Conservation (phyloP, 257 asterid genomes). For the Przewalskia tangutica region DNA sequence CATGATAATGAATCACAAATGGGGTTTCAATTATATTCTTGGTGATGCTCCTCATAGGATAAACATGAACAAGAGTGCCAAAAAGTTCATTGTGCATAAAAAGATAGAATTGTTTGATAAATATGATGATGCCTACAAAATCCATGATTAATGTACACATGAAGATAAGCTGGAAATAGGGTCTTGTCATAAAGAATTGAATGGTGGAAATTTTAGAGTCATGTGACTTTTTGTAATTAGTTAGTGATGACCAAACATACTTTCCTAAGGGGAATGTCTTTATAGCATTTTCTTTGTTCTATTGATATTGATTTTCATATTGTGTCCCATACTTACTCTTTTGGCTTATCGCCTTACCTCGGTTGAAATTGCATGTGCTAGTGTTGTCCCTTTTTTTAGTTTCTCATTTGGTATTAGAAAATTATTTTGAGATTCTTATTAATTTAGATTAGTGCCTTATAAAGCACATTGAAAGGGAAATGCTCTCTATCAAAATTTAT, state of each 20-base stretch:
- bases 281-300: background rate
- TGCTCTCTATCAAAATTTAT: background rate
- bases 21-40: background rate
- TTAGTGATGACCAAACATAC: background rate
- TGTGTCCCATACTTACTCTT: background rate
- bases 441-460: no score
- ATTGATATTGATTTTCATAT: background rate
- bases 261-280: background rate
- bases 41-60: background rate
- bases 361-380: background rate
- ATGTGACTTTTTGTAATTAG: background rate
- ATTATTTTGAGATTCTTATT: no score
- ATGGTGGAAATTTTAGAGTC: background rate
- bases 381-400: background rate
- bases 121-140: background rate
- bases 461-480: no score
- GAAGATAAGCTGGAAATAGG: conserved; percentile 2
- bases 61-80: background rate
- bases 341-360: background rate
- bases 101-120: background rate
- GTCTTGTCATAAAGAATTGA: background rate
- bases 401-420: no score
- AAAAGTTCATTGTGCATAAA: background rate
- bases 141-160: background rate
- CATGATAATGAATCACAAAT: background rate